Evolutionary conservation across 495 filamentous ascomycete genomes (phyloP).

Genomic region (Talaromyces trachyspermus): DNA sequence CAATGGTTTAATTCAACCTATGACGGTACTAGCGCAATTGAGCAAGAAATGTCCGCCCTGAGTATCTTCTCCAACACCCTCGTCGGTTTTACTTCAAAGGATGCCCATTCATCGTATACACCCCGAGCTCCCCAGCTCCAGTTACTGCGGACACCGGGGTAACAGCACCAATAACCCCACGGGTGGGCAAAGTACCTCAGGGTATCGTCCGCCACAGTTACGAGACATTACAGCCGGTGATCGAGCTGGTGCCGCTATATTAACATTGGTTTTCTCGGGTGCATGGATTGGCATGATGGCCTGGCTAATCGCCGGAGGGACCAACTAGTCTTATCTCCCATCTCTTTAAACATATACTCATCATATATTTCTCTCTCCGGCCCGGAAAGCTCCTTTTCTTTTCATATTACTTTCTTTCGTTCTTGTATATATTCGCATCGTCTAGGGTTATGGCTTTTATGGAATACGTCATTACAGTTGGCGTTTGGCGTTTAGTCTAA

Average conservation of each 20-base stretch:
- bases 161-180: slow-evolving; percentile 54
- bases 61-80: slow-evolving; percentile 50
- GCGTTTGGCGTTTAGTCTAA: not conserved
- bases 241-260: slow-evolving; percentile 55
- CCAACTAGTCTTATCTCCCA: not conserved
- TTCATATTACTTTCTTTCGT: not conserved
- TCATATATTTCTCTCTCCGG: not conserved
- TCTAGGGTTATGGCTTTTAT: too few relatives aligned
- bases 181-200: slow-evolving; percentile 39
- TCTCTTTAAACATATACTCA: not conserved
- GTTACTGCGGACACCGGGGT: slow-evolving; percentile 55
- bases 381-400: not conserved
- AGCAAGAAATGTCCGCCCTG: slow-evolving; percentile 54
- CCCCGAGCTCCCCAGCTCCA: slow-evolving; percentile 28
- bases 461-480: too few relatives aligned
- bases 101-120: not conserved
- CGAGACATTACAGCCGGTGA: slow-evolving; percentile 48
- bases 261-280: slow-evolving; percentile 51
- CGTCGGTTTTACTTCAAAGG: slow-evolving; percentile 23
- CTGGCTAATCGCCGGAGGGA: slow-evolving; percentile 35
- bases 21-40: slow-evolving; percentile 43
- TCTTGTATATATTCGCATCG: too few relatives aligned
- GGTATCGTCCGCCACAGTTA: slow-evolving; percentile 15
- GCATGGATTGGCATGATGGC: slow-evolving; percentile 42
- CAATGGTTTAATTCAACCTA: slow-evolving; percentile 41